Base-by-base conservation (phyloP, 345 rosid species). In the Carallia pectinifolia region DNA sequence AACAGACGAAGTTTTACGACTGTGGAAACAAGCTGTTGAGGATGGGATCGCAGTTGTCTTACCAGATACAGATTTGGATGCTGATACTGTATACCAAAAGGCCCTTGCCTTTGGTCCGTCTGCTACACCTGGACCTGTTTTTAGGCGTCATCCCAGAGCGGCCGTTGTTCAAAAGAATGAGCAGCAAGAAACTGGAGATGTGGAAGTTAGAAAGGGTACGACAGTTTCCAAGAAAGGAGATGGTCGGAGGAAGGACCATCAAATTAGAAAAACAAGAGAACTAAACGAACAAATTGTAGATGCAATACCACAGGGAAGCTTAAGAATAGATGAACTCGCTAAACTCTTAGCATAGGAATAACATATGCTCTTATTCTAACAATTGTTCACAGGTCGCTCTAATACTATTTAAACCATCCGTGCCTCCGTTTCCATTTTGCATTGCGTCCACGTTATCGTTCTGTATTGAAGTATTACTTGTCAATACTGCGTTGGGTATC, bases 251-350 rank as follows among this genome's bases (percentile, higher is more conserved):
- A 79, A 65, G 59, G 50, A 65, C 64, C 56, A 67, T 18, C 66
- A 64, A 68, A 54, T 58, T 50, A 66, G 38, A 53, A 75, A 75
- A 78, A 33, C 34, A 33, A 58, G 64, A 56, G 73, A 73, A 58
- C 65, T 70, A 29, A 77, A 63, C 52, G 87, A 80, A 74, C 75
- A 12, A 47, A 71, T 39, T 67, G 67, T 74, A 65, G 81, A 75
- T 69, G 80, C 67, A 18, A 67, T 64, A 27, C 82, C 93, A 0
- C 78, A 74, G 19, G 99, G 97, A 76, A 87, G 87, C 77, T 74
- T 89, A 58, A 67, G 81, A 65, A 73, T 93, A 15, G 98, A 93
- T 79, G 98, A 93, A 81, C 94, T 91, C 64, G 98, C 97, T 64
- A 88, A 91, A 81, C 72, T 91, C 56, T 81, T 91, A 73, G 76